Evolutionary conservation across 352 stramenopile genomes (phyloP).

Genomic region (Phytophthora vignae): DNA sequence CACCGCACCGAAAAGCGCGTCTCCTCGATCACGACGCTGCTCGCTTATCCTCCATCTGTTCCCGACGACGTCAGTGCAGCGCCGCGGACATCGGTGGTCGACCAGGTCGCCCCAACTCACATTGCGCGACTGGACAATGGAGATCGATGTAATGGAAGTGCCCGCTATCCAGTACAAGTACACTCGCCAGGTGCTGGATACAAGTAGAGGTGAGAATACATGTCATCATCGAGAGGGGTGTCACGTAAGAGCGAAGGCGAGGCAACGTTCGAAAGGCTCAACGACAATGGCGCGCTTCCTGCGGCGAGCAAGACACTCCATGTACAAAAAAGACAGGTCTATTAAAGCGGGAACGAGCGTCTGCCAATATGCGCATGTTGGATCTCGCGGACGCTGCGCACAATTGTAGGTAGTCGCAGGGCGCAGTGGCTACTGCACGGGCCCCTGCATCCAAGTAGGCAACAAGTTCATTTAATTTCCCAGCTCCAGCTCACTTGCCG

Average conservation of each 20-base stretch:
- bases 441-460: no score
- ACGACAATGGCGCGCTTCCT: constrained; percentile 3
- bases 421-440: no score
- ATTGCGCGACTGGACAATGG: not conserved
- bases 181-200: constrained; percentile 1
- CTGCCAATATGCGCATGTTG: no score
- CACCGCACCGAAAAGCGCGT: not conserved
- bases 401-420: no score
- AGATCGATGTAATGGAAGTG: not conserved
- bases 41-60: constrained; percentile 1
- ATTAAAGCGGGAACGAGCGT: no score
- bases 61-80: not conserved
- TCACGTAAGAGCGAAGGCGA: not conserved
- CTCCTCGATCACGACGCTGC: constrained; percentile 1
- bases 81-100: not conserved
- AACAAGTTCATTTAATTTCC: no score
- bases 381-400: no score
- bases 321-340: no score
- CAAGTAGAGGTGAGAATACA: constrained; percentile 9
- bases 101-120: not conserved
- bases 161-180: not conserved
- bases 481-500: no score
- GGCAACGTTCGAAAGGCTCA: not conserved
- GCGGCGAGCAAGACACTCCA: not conserved
- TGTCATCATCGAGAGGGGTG: not conserved